Evolutionary conservation across 441 rosid genomes (phyloP).

Genomic region (Erodium chrysanthum): DNA sequence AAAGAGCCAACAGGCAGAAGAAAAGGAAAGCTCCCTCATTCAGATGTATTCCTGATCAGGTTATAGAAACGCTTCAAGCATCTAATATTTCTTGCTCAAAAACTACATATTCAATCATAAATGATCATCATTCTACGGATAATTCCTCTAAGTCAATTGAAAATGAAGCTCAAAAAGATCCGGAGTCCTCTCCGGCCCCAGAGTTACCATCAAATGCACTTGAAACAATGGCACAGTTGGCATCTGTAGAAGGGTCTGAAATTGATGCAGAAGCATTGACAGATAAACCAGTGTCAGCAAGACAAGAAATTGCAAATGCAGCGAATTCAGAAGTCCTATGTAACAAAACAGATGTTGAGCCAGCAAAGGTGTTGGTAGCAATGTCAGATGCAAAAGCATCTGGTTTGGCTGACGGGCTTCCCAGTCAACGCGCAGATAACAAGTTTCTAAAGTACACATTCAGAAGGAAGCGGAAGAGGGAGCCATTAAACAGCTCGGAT

Average conservation of each 20-base stretch:
- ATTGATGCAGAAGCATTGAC: constrained; percentile 14
- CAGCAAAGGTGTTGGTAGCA: constrained; percentile 14
- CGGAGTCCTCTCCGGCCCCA: constrained; percentile 12
- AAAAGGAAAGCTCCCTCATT: constrained; percentile 21
- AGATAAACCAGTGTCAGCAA: constrained; percentile 22
- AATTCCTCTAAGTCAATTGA: constrained; percentile 17
- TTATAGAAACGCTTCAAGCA: constrained; percentile 21
- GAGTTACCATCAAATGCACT: constrained; percentile 20
- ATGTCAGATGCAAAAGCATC: constrained; percentile 26
- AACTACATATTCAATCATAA: constrained; percentile 12
- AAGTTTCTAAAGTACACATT: constrained; percentile 72
- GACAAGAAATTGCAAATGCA: constrained; percentile 26
- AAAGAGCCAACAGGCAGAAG: constrained; percentile 32
- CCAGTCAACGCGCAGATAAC: constrained; percentile 27
- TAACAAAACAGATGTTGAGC: constrained; percentile 21
- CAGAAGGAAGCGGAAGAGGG: constrained; percentile 71
- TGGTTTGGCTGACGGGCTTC: constrained; percentile 27
- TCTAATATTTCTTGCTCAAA: constrained; percentile 19
- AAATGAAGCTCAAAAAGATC: constrained; percentile 19
- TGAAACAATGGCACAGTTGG: constrained; percentile 19
- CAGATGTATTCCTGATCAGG: constrained; percentile 19
- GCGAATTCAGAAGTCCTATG: constrained; percentile 27
- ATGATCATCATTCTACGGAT: constrained; percentile 20
- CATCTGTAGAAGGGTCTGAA: constrained; percentile 14
- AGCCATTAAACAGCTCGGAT: constrained; percentile 39